Evolutionary conservation across 495 filamentous ascomycete species (phyloP), one percentile per base, ranked within the genome.

Genomic region (Lasiosphaeria hispida): DNA sequence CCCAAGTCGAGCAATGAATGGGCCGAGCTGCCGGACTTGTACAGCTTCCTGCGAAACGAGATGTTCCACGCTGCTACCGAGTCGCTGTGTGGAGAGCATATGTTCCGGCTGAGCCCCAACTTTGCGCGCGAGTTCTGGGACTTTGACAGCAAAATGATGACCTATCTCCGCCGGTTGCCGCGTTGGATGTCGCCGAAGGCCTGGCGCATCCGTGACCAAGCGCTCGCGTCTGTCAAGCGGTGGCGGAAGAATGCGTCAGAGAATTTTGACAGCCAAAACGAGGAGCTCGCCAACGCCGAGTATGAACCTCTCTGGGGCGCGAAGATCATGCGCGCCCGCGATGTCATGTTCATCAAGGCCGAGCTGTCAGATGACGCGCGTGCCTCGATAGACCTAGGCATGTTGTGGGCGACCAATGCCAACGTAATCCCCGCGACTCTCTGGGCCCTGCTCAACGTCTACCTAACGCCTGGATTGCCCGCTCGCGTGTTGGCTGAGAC

Each of bases 381-480:
- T 11, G 63, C 64, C 14, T 39, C 39, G 15, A 36, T 42, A 34
- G 62, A 67, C 37, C 47, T 67, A 11, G 69, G 63, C 8, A 43
- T 71, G 49, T 18, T 71, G 49, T 69, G 61, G 60, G 69, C 58
- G 40, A 53, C 60, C 10, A 71, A 60, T 39, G 59, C 62, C 7
- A 69, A 71, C 48, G 53, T 50, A 9, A 58, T 65, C 14, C 66
- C 60, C 34, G 39, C 51, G 8, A 55, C 60, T 10, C 38, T 60
- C n/a, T 71, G 69, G 69, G 49, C 38, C 4, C 10, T 71, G 35
- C 35, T 63, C 2, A 45, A 53, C n/a, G 51, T 60, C 7, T 40
- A 60, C 23, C 49, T 19, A 7, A 57, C 55, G 13, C 47, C 40
- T 4, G 48, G 50, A 14, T 40, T 61, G 44, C 56, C 52, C 34